Base-by-base conservation (phyloP, 768 basidiomycete species). In the Tylopilus intermedius region DNA sequence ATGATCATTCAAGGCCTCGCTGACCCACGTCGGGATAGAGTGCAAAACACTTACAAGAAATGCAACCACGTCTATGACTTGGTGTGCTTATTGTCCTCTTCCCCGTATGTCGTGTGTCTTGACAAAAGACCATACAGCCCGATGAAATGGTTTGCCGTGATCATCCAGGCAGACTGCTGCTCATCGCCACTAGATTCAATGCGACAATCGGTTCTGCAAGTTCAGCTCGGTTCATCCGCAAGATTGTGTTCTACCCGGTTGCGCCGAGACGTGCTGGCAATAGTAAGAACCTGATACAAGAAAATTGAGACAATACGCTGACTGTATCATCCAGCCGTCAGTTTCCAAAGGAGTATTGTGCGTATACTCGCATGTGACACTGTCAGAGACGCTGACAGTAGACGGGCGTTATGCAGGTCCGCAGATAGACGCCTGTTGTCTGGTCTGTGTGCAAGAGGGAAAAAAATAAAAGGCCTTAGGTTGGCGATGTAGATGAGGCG, bases 321-420 rank as follows among this genome's bases (percentile, higher is more conserved):
- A 62, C 57, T 38, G 53, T 54, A 58, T 44, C 49, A 51, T 35
- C 30, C 57, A 88, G 86, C 67, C 83, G 80, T 52, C 81, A 82
- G 65, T 88, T 83, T 67, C 87, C 87, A 35, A 73, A 86, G 64
- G 79, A 80, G 58, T 84, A 85, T 63, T 74, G 86, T 88, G 56
- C 66, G 84, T 72, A 38, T 45, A 47, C 27, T 2, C 30, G 37
- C 44, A 54, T 56, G 51, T 44, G 40, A 39, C 43, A 45, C 37
- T 43, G 43, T 33, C 54, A 50, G 49, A 32, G 39, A 38, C 32
- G 21, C 55, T 66, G 56, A 69, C 29, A 24, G 18, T 37, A 43
- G 33, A 27, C 43, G 46, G 53, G 33, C 45, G 55, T 29, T 37
- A 50, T 51, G 43, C 45, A 76, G 74, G 67, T 64, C 74, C 58